Percentiles rank a stretch among this genome's conserved stretches.
These are phyloP conservation scores for Trichaptum fuscoviolaceum DNA, from an alignment of 768 basidiomycete genomes.

Conservation along the genomic window DNA sequence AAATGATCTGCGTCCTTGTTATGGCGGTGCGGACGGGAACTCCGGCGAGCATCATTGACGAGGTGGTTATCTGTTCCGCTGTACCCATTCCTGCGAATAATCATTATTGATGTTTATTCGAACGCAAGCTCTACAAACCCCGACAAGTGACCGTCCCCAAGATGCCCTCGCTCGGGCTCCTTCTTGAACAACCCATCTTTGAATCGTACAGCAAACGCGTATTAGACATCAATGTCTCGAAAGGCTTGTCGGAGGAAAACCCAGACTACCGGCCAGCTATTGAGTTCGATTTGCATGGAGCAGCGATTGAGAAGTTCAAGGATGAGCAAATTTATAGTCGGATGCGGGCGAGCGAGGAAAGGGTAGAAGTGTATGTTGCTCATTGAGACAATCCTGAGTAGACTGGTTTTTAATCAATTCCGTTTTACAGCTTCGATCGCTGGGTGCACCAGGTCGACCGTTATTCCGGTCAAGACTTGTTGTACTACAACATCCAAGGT, in stretches of 20 bases:
- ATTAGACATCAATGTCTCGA: conserved; percentile 39
- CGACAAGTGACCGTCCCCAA: conserved; percentile 82
- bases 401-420: too few species aligned
- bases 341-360: conserved; percentile 82
- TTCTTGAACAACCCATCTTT: conserved; percentile 85
- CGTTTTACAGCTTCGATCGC: conserved; percentile 62
- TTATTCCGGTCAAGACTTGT: conserved; percentile 73
- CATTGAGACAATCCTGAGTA: too few species aligned
- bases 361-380: conserved; percentile 61
- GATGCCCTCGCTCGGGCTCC: conserved; percentile 90
- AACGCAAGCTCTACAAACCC: conserved; percentile 66
- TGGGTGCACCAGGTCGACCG: conserved; percentile 76
- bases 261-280: conserved; percentile 66
- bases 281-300: conserved; percentile 63
- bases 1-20: conserved; percentile 92
- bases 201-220: conserved; percentile 69
- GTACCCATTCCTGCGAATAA: background rate
- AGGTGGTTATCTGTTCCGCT: conserved; percentile 34
- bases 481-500: conserved; percentile 74
- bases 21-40: conserved; percentile 71
- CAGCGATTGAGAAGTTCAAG: conserved; percentile 78
- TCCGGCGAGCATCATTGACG: conserved; percentile 68
- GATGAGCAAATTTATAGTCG: conserved; percentile 77
- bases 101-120: background rate
- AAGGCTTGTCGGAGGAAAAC: conserved; percentile 42